Evolutionary conservation across 257 asterid genomes (phyloP), one percentile per base, ranked within the genome.

Genomic region (Salvia hispanica): DNA sequence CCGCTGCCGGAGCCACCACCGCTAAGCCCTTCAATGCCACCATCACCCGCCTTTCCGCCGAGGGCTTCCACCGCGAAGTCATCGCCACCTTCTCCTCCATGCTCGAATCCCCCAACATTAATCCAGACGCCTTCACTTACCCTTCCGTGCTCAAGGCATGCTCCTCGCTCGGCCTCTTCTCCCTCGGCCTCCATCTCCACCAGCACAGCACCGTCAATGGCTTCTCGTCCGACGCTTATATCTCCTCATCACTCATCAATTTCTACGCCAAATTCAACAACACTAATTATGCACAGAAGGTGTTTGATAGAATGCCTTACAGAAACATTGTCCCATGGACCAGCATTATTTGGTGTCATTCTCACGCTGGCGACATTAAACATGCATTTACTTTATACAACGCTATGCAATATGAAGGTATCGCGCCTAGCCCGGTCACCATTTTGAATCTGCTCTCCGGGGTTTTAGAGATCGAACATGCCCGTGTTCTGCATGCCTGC

Each of bases 121-220:
- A 79, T n/a, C 82, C 89, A 7, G 96, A 91, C 80, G 82, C 90
- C 57, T 89, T 87, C 75, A 87, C 96, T 39, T 87, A 80, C 74
- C 95, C 98, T 39, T 77, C 90, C 42, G 74, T 87, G 39, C 81
- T 91, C 77, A 91, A 89, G 73, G 94, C 98, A 56, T 89, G 95
- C 81, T 75, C 83, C 59, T 81, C 86, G 11, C 87, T 91, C 16
- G 44, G 77, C 76, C 84, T 85, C 78, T 62, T 73, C 40, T 67
- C 72, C 6, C 84, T 76, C 59, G 95, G 98, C 72, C 81, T 67
- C 25, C 83, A 77, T 31, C 77, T 89, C 75, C 98, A 91, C 81
- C 96, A 86, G 33, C 90, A 72, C 50, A 31, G 77, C 34, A 64
- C 81, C 34, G 84, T 85, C 28, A 72, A 69, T 71, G 98, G 96